phyloP scores from a whole-genome alignment of 768 basidiomycete genomes.

The Kwoniella mangroviensis region DNA sequence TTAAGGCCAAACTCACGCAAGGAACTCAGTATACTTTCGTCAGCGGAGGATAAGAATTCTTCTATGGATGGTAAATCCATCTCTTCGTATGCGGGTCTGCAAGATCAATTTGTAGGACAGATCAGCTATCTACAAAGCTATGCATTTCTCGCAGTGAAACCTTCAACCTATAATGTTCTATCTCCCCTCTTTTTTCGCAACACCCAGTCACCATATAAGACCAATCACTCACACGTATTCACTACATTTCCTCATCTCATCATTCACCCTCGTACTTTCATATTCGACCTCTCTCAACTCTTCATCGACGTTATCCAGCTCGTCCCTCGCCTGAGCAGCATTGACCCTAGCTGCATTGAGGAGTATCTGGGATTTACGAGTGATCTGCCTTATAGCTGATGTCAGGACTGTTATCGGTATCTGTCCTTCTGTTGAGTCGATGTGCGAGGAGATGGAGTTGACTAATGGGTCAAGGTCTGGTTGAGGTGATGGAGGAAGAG shows the following conservation, averaged over 20 bases:
- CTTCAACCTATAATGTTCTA: no score
- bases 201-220: no score
- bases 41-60: conserved; percentile 23
- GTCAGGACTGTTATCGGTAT: conserved; percentile 30
- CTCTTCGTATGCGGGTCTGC: conserved; percentile 42
- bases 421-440: conserved; percentile 6
- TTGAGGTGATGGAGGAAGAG: conserved; percentile 34
- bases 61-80: conserved; percentile 33
- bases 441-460: conserved; percentile 18
- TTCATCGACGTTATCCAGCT: conserved; percentile 41
- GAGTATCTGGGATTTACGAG: conserved; percentile 37
- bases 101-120: not conserved
- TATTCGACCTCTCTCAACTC: conserved; percentile 40
- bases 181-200: no score
- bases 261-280: conserved; percentile 41
- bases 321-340: conserved; percentile 35
- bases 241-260: conserved; percentile 48
- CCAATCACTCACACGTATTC: conserved; percentile 45
- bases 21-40: conserved; percentile 8
- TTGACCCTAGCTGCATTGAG: conserved; percentile 43
- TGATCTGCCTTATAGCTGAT: conserved; percentile 38
- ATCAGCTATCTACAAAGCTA: no score
- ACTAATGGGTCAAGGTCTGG: conserved; percentile 32
- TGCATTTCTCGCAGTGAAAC: no score
- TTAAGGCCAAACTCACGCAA: conserved; percentile 36